Conservation (phyloP, 2,329 filamentous ascomycete genomes). For the Claviceps pusilla region DNA sequence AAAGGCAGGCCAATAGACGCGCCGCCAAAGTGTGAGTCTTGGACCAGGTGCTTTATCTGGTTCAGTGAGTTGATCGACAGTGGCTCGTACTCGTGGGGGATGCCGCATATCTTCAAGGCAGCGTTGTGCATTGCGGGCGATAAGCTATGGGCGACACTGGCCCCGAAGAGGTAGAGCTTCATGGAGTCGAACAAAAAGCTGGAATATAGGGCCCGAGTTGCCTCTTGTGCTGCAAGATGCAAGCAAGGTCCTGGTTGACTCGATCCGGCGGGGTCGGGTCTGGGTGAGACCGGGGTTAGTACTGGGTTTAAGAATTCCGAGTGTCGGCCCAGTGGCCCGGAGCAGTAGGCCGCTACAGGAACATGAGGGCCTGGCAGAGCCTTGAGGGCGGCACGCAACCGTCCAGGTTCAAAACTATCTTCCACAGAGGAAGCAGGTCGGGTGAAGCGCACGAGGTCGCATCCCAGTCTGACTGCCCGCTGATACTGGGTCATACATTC, state of each 20-base stretch:
- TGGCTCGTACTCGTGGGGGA: conserved; percentile 53
- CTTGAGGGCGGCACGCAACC: conserved; percentile 35
- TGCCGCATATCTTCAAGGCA: conserved; percentile 50
- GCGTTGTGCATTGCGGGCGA: conserved; percentile 62
- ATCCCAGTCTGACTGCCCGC: too few relatives aligned
- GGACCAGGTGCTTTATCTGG: conserved; percentile 46
- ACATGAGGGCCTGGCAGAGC: conserved; percentile 26
- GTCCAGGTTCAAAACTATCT: conserved; percentile 47
- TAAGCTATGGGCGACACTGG: conserved; percentile 54
- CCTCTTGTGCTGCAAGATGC: too few relatives aligned
- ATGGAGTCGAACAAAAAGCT: too few relatives aligned
- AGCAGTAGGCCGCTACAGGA: conserved; percentile 50
- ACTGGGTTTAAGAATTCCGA: conserved; percentile 54
- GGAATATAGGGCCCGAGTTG: too few relatives aligned
- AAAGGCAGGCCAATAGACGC: conserved; percentile 59
- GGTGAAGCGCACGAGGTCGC: too few relatives aligned
- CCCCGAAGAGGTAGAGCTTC: conserved; percentile 40
- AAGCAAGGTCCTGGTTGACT: conserved; percentile 2
- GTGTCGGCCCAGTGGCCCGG: conserved; percentile 44
- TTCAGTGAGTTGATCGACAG: conserved; percentile 47
- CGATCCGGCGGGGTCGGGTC: conserved; percentile 3
- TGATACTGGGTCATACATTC: too few relatives aligned
- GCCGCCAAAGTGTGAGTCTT: conserved; percentile 54
- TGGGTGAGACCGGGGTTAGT: conserved; percentile 42
- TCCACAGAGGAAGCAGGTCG: too few relatives aligned